These are phyloP conservation scores for Gossypium thurberi DNA, from an alignment of 345 rosid species.

Conservation along the genomic window DNA sequence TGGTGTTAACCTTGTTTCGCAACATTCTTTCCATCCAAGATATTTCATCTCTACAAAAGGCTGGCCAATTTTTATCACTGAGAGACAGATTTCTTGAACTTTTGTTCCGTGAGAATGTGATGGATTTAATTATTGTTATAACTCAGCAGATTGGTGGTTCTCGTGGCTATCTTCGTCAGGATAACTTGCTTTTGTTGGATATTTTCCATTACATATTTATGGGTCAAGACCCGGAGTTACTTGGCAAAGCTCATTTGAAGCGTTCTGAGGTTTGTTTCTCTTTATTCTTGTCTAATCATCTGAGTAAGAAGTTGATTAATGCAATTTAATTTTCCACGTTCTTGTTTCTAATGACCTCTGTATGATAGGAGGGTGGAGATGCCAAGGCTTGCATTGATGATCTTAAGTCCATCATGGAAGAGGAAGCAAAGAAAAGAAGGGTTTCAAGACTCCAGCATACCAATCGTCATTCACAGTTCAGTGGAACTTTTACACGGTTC, in stretches of 20 bases:
- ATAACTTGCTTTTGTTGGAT: conserved; percentile 77
- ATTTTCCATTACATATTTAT: conserved; percentile 59
- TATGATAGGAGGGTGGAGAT: conserved; percentile 37
- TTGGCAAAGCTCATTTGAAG: conserved; percentile 49
- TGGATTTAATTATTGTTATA: conserved; percentile 64
- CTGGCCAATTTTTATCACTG: conserved; percentile 58
- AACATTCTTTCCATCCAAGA: conserved; percentile 88
- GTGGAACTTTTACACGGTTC: conserved; percentile 78
- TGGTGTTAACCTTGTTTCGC: conserved; percentile 72
- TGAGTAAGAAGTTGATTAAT: conserved; percentile 8
- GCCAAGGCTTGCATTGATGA: conserved; percentile 42
- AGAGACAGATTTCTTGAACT: conserved; percentile 77
- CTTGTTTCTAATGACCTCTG: conserved; percentile 1
- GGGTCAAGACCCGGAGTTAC: conserved; percentile 71
- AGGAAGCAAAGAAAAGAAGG: conserved; percentile 59
- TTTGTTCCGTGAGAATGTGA: conserved; percentile 66
- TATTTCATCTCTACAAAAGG: conserved; percentile 55
- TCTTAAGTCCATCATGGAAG: conserved; percentile 71
- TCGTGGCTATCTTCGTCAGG: conserved; percentile 58
- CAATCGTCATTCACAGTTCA: conserved; percentile 67
- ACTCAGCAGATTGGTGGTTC: conserved; percentile 60
- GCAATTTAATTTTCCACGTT: background rate
- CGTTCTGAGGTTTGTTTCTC: conserved; percentile 32
- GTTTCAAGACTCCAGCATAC: conserved; percentile 40
- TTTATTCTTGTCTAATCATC: conserved; percentile 11